Conservation (phyloP, 2,329 filamentous ascomycete species). For the Epichloe elymi region DNA sequence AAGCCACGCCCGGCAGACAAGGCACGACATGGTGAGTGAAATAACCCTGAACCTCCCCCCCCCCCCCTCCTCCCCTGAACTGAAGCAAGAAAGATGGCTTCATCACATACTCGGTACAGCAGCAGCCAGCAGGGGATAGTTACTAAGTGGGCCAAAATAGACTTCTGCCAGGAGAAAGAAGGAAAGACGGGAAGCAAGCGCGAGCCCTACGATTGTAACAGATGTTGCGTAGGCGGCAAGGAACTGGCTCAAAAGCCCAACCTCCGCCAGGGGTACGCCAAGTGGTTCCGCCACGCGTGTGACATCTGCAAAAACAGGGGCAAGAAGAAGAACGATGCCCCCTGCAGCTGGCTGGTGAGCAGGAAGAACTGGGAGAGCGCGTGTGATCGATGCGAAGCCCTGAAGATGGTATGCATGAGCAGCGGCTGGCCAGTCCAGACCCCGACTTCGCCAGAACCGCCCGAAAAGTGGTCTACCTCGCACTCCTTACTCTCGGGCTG, state of each 20-base stretch:
- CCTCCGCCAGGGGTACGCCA: conserved; percentile 5
- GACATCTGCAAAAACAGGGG: conserved; percentile 11
- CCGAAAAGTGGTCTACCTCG: conserved; percentile 7
- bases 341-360: conserved; percentile 13
- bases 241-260: conserved; percentile 7
- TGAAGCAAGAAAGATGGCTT: no score
- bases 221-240: neutral
- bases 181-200: neutral
- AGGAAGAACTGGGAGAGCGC: conserved; percentile 10
- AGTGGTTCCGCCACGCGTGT: conserved; percentile 14
- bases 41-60: no score
- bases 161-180: neutral
- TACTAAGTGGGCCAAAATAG: neutral
- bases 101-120: no score
- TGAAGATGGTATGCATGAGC: conserved; percentile 11
- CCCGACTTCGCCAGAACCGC: conserved; percentile 2
- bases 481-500: conserved; percentile 8
- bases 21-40: neutral
- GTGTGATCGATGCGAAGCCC: conserved; percentile 11
- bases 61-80: no score
- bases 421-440: conserved; percentile 6
- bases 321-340: neutral
- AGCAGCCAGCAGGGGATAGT: no score
- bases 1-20: conserved; percentile 4
- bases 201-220: neutral